Conservation (phyloP, 495 filamentous ascomycete genomes). For the Hamigera avellanea region DNA sequence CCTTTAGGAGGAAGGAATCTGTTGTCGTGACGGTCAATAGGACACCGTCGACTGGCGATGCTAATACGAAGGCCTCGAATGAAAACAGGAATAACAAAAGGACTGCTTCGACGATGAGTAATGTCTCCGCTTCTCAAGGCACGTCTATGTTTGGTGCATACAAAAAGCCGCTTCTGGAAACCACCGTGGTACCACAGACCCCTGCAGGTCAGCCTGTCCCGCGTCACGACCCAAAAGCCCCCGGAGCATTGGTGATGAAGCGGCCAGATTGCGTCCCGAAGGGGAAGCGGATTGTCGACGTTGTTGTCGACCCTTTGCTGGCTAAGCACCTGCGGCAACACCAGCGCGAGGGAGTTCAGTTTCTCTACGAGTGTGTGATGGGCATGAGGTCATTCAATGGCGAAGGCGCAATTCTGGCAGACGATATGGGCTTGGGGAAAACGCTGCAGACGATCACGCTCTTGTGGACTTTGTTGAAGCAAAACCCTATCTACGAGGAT, state of each 20-base stretch:
- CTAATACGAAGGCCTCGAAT: constrained; percentile 3
- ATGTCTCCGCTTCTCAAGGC: constrained; percentile 13
- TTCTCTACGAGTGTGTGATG: constrained; percentile 81
- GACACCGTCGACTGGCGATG: background rate
- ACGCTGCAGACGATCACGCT: constrained; percentile 70
- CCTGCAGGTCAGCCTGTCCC: constrained; percentile 36
- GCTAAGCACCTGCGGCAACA: constrained; percentile 55
- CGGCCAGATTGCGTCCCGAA: constrained; percentile 42
- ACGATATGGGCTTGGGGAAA: constrained; percentile 78
- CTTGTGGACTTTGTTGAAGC: constrained; percentile 71
- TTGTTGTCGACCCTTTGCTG: constrained; percentile 70
- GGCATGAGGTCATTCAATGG: constrained; percentile 61
- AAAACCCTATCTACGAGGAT: constrained; percentile 58
- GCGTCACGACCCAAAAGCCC: constrained; percentile 52
- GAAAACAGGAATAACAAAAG: constrained; percentile 10
- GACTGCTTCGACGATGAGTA: constrained; percentile 6
- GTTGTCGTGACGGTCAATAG: constrained; percentile 10
- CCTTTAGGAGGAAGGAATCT: constrained; percentile 11
- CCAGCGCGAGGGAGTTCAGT: constrained; percentile 66
- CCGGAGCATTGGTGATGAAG: constrained; percentile 60
- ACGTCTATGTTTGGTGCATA: constrained; percentile 27
- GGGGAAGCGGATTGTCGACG: constrained; percentile 63
- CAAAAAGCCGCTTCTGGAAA: constrained; percentile 50
- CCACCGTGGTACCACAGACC: constrained; percentile 37
- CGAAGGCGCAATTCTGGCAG: constrained; percentile 65